Evolutionary conservation across 2,329 filamentous ascomycete species (phyloP), one percentile per base, ranked within the genome.

Genomic region (Cladorrhinum sp.): DNA sequence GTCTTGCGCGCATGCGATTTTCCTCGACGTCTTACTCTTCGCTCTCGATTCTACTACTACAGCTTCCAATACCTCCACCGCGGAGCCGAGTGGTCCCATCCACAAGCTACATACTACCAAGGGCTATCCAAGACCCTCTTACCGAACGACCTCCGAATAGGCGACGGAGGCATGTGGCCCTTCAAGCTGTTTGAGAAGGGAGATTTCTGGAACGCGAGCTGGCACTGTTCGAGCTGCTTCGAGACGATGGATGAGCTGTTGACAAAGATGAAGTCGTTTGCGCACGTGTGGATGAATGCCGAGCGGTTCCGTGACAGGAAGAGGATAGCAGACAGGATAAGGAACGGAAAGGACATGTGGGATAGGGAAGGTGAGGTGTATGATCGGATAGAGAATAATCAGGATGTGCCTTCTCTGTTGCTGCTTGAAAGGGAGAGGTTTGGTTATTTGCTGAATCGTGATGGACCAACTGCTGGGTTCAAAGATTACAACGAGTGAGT

Each of bases 201-300:
- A 7, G 74, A 76, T 5, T 63, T 86, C 33, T 71, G 70, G 66
- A 79, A 83, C 65, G 81, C 82, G 0, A 80, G 74, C 0, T 88
- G 85, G 85, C 84, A 87, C 70, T 88, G 85, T 75, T 85, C 81
- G 55, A 82, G 77, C 59, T 87, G 85, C 73, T 86, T 86, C 69
- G 73, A 76, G 18, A 86, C 82, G 0, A 72, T 87, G 16, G 75
- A 75, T 3, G 80, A 85, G 69, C 75, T 86, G 65, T 72, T 82
- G 51, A 79, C 77, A 64, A 86, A 86, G 71, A 78, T 86, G 74
- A 73, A 76, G 9, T 80, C 78, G 60, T 86, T 85, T 70, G 84
- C 81, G 18, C 84, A 86, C 67, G 72, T 71, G 8, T 79, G 75
- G 71, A 79, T 80, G 74, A 85, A 86, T 64, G 75, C 74, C 18